Evolutionary conservation across 768 basidiomycete species (phyloP).

Genomic region (Lyophyllum atratum): DNA sequence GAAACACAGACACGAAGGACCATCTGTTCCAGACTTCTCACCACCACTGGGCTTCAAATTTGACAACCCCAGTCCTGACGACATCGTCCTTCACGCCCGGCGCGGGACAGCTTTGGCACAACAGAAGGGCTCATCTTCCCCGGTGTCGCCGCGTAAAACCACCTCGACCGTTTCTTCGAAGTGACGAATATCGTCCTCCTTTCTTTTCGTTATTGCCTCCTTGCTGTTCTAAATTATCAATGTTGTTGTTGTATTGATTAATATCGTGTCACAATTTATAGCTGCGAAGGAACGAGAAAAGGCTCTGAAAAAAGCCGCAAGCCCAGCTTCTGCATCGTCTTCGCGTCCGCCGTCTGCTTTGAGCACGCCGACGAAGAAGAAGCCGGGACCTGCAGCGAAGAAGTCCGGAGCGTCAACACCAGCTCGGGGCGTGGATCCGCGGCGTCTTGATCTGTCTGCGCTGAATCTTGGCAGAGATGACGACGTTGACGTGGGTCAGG

Average conservation of each 20-base stretch:
- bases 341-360: slow-evolving; percentile 49
- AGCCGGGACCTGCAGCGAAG: slow-evolving; percentile 35
- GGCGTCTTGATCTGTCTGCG: slow-evolving; percentile 72
- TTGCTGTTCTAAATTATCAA: slow-evolving; percentile 25
- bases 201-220: slow-evolving; percentile 7
- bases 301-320: slow-evolving; percentile 52
- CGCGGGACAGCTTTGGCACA: slow-evolving; percentile 66
- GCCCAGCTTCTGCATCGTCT: slow-evolving; percentile 41
- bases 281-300: slow-evolving; percentile 83
- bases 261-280: slow-evolving; percentile 49
- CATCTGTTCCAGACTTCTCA: slow-evolving; percentile 36
- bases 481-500: slow-evolving; percentile 39
- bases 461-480: slow-evolving; percentile 63
- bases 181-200: slow-evolving; percentile 19
- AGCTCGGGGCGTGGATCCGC: slow-evolving; percentile 47
- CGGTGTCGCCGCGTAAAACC: slow-evolving; percentile 22
- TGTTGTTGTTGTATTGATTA: slow-evolving; percentile 36
- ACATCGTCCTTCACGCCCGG: slow-evolving; percentile 79
- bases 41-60: slow-evolving; percentile 59
- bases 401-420: slow-evolving; percentile 47
- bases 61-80: slow-evolving; percentile 89
- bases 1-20: slow-evolving; percentile 23
- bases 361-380: slow-evolving; percentile 45
- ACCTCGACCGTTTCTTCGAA: slow-evolving; percentile 21
- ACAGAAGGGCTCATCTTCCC: slow-evolving; percentile 25